These are phyloP conservation scores for Plectosphaerella cucumerina DNA, from an alignment of 2,329 filamentous ascomycete genomes.

Conservation along the genomic window DNA sequence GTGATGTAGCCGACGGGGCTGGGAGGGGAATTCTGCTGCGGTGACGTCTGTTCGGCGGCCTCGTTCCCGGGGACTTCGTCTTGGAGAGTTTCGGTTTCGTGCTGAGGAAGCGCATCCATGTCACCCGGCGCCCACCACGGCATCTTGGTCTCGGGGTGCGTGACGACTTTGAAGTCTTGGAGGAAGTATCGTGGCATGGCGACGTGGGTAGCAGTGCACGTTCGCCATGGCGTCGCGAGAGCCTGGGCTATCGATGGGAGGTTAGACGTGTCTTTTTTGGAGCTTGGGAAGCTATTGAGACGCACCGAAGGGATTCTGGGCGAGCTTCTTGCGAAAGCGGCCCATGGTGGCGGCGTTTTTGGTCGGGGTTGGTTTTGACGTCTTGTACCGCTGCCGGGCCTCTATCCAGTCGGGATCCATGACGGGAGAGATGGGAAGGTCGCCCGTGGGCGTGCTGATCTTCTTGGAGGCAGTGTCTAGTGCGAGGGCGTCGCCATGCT, in stretches of 20 bases:
- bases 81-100: background rate
- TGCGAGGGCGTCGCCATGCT: slow-evolving; percentile 21
- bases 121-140: slow-evolving; percentile 53
- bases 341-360: slow-evolving; percentile 16
- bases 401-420: slow-evolving; percentile 47
- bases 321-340: slow-evolving; percentile 54
- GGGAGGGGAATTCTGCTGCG: slow-evolving; percentile 1
- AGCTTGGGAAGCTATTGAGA: background rate
- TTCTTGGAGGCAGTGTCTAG: slow-evolving; percentile 37
- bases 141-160: slow-evolving; percentile 46
- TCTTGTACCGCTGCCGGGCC: slow-evolving; percentile 36
- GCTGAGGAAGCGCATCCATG: slow-evolving; percentile 4
- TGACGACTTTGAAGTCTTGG: slow-evolving; percentile 53
- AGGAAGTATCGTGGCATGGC: slow-evolving; percentile 59
- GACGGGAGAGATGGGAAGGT: slow-evolving; percentile 50
- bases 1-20: slow-evolving; percentile 6
- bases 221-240: slow-evolving; percentile 56
- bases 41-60: background rate
- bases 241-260: slow-evolving; percentile 45
- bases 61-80: background rate
- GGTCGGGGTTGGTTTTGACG: slow-evolving; percentile 26
- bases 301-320: slow-evolving; percentile 61
- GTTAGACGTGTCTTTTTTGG: slow-evolving; percentile 1
- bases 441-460: slow-evolving; percentile 38
- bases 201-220: slow-evolving; percentile 44